phyloP scores from a whole-genome alignment of 2,329 filamentous ascomycete genomes.

The Septoria petroselini region DNA sequence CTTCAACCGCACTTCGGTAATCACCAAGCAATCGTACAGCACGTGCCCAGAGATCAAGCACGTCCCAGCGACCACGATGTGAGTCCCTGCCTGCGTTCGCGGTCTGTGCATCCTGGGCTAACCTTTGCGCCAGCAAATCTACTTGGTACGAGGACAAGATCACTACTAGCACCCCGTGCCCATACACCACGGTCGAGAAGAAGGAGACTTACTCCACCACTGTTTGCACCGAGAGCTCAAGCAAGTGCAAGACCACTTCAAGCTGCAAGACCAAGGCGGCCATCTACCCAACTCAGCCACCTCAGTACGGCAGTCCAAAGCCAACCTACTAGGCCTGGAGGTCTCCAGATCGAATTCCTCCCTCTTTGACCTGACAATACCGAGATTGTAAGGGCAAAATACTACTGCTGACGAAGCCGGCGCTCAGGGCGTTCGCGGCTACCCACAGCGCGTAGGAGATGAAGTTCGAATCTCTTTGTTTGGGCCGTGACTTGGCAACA shows the following conservation, averaged over 20 bases:
- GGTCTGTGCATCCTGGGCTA: background rate
- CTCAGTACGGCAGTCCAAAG: conserved; percentile 6
- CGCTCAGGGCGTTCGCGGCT: background rate
- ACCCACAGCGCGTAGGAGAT: background rate
- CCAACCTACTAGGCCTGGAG: conserved; percentile 7
- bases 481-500: background rate
- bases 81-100: background rate
- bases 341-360: too few relatives aligned
- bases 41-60: conserved; percentile 15
- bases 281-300: conserved; percentile 16
- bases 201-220: conserved; percentile 12
- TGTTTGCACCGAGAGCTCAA: conserved; percentile 21
- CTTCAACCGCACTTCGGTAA: conserved; percentile 17
- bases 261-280: conserved; percentile 9
- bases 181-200: conserved; percentile 13
- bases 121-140: conserved; percentile 8
- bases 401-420: background rate
- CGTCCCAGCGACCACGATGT: conserved; percentile 13
- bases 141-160: conserved; percentile 3
- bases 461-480: background rate
- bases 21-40: conserved; percentile 9
- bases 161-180: conserved; percentile 19
- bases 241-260: conserved; percentile 13
- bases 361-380: too few relatives aligned
- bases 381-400: too few relatives aligned